Evolutionary conservation across 805 yeast species (phyloP).

Genomic region (Saitoella complicata): DNA sequence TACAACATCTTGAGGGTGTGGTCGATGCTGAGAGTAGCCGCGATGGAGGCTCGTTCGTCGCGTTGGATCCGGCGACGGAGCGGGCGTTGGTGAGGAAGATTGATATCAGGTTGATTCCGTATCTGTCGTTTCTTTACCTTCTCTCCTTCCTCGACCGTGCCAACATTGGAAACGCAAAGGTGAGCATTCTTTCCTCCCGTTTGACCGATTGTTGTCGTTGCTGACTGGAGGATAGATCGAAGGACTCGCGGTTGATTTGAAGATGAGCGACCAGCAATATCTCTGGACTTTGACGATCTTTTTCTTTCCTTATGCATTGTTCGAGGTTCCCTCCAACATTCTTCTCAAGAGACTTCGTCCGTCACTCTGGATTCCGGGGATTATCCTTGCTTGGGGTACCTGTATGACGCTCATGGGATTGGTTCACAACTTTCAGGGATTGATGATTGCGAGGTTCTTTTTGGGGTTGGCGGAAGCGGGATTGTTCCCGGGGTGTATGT

Average conservation of each 20-base stretch:
- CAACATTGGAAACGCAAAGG: slow-evolving; percentile 35
- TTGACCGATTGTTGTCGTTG: too few relatives aligned
- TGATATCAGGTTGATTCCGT: slow-evolving; percentile 31
- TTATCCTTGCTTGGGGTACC: slow-evolving; percentile 26
- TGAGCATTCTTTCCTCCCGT: slow-evolving; percentile 10
- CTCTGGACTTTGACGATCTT: slow-evolving; percentile 31
- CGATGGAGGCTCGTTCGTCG: neutral
- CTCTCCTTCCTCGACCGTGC: slow-evolving; percentile 36
- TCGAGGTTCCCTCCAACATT: slow-evolving; percentile 16
- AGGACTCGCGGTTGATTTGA: slow-evolving; percentile 39
- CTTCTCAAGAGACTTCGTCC: slow-evolving; percentile 28
- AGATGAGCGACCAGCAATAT: slow-evolving; percentile 49
- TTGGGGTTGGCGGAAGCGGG: slow-evolving; percentile 30
- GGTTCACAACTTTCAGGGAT: slow-evolving; percentile 19
- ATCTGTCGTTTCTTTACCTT: slow-evolving; percentile 31
- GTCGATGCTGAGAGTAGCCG: too few relatives aligned
- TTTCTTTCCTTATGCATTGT: slow-evolving; percentile 31
- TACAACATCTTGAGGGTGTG: too few relatives aligned
- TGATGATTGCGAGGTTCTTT: slow-evolving; percentile 24
- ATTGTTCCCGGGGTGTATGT: slow-evolving; percentile 28
- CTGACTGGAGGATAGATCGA: slow-evolving; percentile 15
- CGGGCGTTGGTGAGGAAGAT: slow-evolving; percentile 22
- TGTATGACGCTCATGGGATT: slow-evolving; percentile 10
- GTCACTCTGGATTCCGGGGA: slow-evolving; percentile 29
- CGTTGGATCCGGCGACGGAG: slow-evolving; percentile 17